Evolutionary conservation across 352 stramenopile species (phyloP).

Genomic region (Plasmopara halstedii): DNA sequence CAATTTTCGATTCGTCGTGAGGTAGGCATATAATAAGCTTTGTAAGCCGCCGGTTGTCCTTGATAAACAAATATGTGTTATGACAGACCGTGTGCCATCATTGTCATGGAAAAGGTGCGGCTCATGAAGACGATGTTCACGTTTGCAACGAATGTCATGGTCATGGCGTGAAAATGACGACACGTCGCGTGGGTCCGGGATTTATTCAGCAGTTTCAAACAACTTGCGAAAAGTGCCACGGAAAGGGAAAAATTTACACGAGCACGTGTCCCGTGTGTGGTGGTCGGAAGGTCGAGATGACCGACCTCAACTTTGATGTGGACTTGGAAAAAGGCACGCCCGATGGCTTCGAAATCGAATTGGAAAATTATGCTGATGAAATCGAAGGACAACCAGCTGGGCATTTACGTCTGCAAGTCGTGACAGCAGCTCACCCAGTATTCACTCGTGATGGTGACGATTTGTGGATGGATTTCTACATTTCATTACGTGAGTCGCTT

Average conservation of each 20-base stretch:
- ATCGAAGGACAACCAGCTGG: slow-evolving; percentile 85
- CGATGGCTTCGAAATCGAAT: slow-evolving; percentile 90
- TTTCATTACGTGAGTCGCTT: slow-evolving; percentile 93
- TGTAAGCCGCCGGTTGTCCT: neutral
- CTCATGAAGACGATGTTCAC: slow-evolving; percentile 88
- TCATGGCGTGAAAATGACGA: slow-evolving; percentile 88
- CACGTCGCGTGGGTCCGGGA: slow-evolving; percentile 53
- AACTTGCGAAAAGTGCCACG: slow-evolving; percentile 85
- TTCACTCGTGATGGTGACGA: slow-evolving; percentile 93
- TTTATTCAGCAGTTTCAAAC: slow-evolving; percentile 89
- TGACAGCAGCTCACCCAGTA: slow-evolving; percentile 72
- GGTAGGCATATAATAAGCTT: slow-evolving; percentile 5
- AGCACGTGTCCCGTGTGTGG: slow-evolving; percentile 87
- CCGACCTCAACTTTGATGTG: slow-evolving; percentile 94
- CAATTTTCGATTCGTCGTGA: slow-evolving; percentile 91
- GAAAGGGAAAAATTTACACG: slow-evolving; percentile 89
- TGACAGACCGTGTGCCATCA: slow-evolving; percentile 88
- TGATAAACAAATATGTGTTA: too few relatives aligned
- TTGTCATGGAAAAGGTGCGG: slow-evolving; percentile 85
- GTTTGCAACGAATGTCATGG: slow-evolving; percentile 90
- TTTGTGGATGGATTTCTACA: slow-evolving; percentile 93
- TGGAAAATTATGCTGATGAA: slow-evolving; percentile 89
- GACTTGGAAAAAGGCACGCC: slow-evolving; percentile 92
- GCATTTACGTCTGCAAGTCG: slow-evolving; percentile 89
- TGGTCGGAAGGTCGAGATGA: slow-evolving; percentile 84